A percentile compares a stretch with the other conserved stretches of the same genome.
phyloP scores from a whole-genome alignment of 805 yeast genomes.

The Ogataea paraovalis region DNA sequence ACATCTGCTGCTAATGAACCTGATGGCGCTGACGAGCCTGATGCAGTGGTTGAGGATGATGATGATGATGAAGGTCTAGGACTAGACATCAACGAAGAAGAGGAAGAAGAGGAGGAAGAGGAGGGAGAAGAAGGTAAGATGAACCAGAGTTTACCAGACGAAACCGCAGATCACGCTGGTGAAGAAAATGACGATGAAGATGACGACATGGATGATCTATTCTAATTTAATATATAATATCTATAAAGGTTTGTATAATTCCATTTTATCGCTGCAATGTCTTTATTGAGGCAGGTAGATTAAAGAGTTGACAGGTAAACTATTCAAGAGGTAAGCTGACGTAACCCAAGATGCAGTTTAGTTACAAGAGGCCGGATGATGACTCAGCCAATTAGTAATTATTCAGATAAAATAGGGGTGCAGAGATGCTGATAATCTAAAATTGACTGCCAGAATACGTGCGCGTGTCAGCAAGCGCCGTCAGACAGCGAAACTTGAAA shows the following conservation, averaged over 20 bases:
- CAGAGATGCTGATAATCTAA: too few relatives aligned
- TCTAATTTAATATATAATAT: constrained; percentile 6
- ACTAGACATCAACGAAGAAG: constrained; percentile 28
- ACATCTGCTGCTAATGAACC: constrained; percentile 20
- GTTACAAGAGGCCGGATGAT: too few relatives aligned
- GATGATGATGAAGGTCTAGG: constrained; percentile 17
- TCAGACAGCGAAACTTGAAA: too few relatives aligned
- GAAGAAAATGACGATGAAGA: constrained; percentile 31
- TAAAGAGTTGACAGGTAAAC: too few relatives aligned
- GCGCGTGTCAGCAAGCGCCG: too few relatives aligned
- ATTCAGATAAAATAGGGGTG: too few relatives aligned
- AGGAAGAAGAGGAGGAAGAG: constrained; percentile 26
- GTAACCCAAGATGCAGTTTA: too few relatives aligned
- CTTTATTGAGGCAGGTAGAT: too few relatives aligned
- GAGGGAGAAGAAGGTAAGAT: constrained; percentile 26
- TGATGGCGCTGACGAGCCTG: constrained; percentile 52
- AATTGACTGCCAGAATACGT: too few relatives aligned
- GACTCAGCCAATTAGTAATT: too few relatives aligned
- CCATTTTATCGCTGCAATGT: too few relatives aligned
- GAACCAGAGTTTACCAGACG: constrained; percentile 21
- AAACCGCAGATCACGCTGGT: constrained; percentile 19
- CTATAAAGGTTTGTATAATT: neutral
- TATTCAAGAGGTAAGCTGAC: too few relatives aligned
- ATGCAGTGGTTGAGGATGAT: constrained; percentile 21
- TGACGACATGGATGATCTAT: constrained; percentile 29